Evolutionary conservation across 2,329 filamentous ascomycete species (phyloP).

Genomic region (Lasiodiplodia hormozganensis): DNA sequence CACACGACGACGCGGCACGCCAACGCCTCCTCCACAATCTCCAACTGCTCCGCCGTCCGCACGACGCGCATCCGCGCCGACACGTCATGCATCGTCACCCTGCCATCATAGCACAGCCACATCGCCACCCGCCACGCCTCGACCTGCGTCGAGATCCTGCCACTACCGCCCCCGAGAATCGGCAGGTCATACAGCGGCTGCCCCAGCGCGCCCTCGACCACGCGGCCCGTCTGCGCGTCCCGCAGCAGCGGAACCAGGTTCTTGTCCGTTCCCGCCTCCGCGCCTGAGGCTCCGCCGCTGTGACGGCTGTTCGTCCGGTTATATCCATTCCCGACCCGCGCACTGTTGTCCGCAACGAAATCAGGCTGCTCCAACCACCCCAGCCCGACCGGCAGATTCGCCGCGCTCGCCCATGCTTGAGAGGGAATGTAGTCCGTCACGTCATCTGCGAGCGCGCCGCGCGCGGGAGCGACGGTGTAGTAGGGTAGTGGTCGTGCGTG

Average conservation of each 20-base stretch:
- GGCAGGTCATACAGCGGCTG: conserved; percentile 14
- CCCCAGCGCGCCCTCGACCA: not conserved
- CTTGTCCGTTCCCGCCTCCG: too few species aligned
- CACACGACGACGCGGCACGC: not conserved
- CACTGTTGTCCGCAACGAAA: too few species aligned
- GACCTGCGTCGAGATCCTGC: not conserved
- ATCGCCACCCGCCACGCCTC: conserved; percentile 4
- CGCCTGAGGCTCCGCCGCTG: too few species aligned
- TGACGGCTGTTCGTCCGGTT: too few species aligned
- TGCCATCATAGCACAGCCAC: conserved; percentile 5
- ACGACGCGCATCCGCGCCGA: not conserved
- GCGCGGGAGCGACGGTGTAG: not conserved
- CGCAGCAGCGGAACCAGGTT: too few species aligned
- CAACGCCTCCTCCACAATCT: not conserved
- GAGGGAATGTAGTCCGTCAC: not conserved
- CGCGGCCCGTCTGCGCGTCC: too few species aligned
- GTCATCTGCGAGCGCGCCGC: not conserved
- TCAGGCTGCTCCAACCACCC: not conserved
- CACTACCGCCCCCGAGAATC: not conserved
- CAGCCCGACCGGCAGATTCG: not conserved
- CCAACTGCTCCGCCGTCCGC: not conserved
- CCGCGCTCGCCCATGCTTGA: not conserved
- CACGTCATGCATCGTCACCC: not conserved
- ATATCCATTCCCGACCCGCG: too few species aligned
- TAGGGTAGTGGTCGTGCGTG: not conserved